Base-by-base conservation (phyloP, 768 basidiomycete genomes). In the Pleurotus tuber-regium region DNA sequence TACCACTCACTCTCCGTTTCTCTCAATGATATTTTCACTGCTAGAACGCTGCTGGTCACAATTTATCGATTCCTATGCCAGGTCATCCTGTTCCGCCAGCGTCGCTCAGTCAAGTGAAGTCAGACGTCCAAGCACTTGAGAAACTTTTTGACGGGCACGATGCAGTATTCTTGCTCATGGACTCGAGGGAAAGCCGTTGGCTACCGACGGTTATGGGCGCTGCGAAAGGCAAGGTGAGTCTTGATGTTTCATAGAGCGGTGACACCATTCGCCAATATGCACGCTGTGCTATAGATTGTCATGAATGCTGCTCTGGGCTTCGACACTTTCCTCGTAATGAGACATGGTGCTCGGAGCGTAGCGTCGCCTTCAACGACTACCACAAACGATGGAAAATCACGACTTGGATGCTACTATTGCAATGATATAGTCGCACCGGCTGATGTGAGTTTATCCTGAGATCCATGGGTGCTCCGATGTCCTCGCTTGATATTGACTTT, bases 161-260 rank as follows among this genome's bases (percentile, higher is more conserved):
- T 61, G 95, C 77, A 0, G 76, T 98, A 2, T 98, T 94, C 67
- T 73, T 98, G 26, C 75, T 98, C 19, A 98, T 98, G 97, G 97
- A 98, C 64, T 98, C 94, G n/a, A 75, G 96, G 29, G 97, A 99
- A 68, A 94, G 92, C 59, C 71, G 97, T 39, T 99, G 97, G 97
- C 70, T 99, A 43, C 97, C 96, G 9, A 97, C 92, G 0, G 83
- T 99, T 9, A 67, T 99, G 11, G 89, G 85, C 0, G 84, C 89
- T 0, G 78, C 84, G 7, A 91, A 93, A 68, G 83, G 82, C 49
- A 98, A 98, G 80, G 92, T 87, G 51, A 19, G 66, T 31, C n/a
- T n/a, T n/a, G n/a, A n/a, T n/a, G n/a, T n/a, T n/a, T n/a, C n/a
- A n/a, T n/a, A n/a, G n/a, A n/a, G n/a, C n/a, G n/a, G n/a, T n/a